Evolutionary conservation across 768 basidiomycete species (phyloP).

Genomic region (Melanogaster broomeanus): DNA sequence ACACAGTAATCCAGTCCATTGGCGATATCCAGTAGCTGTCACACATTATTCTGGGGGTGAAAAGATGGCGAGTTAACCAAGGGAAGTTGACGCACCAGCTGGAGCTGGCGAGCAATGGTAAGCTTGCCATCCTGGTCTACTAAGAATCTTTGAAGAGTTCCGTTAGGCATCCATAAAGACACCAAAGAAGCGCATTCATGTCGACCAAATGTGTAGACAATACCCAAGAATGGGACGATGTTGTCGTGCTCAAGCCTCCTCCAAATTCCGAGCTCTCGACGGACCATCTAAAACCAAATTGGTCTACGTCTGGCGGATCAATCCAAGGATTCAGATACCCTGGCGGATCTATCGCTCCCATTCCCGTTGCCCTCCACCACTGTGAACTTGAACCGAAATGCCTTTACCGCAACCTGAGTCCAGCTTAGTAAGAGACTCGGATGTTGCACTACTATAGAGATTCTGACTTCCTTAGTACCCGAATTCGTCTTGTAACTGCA

Average conservation of each 20-base stretch:
- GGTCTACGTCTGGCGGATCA: background rate
- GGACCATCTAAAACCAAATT: constrained; percentile 13
- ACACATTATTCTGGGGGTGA: constrained; percentile 16
- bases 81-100: constrained; percentile 13
- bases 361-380: constrained; percentile 2
- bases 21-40: constrained; percentile 13
- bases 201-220: constrained; percentile 27
- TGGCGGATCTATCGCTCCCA: background rate
- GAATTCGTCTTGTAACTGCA: background rate
- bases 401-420: constrained; percentile 26
- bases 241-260: constrained; percentile 23
- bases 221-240: constrained; percentile 30
- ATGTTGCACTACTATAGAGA: background rate
- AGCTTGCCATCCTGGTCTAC: background rate
- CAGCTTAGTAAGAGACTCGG: background rate
- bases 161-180: constrained; percentile 33
- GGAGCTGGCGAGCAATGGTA: constrained; percentile 1
- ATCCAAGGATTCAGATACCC: background rate
- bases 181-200: constrained; percentile 25
- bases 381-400: constrained; percentile 8
- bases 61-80: constrained; percentile 19
- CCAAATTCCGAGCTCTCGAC: constrained; percentile 33
- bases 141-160: constrained; percentile 21
- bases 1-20: constrained; percentile 15
- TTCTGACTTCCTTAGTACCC: background rate